Percentiles rank a stretch among this genome's conserved stretches.
These are phyloP conservation scores for Tolypocladium cylindrosporum DNA, from an alignment of 2,329 filamentous ascomycete genomes.

Conservation along the genomic window DNA sequence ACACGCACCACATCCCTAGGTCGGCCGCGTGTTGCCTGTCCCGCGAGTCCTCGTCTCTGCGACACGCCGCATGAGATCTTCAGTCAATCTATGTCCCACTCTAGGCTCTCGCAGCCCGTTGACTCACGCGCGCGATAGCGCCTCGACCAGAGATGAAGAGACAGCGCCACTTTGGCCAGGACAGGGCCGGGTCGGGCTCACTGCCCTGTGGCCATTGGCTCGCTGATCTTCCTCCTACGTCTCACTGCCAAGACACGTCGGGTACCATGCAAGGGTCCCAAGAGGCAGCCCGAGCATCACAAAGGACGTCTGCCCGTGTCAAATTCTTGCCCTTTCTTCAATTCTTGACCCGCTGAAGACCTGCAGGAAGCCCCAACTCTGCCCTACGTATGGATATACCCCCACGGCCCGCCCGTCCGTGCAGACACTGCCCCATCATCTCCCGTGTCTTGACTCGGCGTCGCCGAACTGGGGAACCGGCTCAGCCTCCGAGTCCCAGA, in stretches of 20 bases:
- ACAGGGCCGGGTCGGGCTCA: neutral
- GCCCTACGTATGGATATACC: no score
- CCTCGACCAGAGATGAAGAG: neutral
- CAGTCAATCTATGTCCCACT: neutral
- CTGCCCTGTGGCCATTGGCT: neutral
- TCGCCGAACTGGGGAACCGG: neutral
- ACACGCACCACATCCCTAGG: neutral
- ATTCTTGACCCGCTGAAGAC: no score
- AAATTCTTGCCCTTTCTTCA: neutral
- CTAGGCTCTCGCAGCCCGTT: neutral
- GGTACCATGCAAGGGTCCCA: neutral
- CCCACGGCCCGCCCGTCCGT: no score
- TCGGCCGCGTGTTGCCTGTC: neutral
- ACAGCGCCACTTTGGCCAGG: neutral
- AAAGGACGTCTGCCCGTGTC: neutral
- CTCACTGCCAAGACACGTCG: neutral
- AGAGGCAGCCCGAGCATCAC: neutral
- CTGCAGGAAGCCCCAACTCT: no score
- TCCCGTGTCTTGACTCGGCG: neutral
- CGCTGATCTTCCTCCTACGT: no score
- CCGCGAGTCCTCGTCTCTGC: neutral
- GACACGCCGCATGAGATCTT: neutral
- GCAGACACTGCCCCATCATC: neutral
- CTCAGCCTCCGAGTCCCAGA: neutral
- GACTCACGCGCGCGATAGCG: neutral